Evolutionary conservation across 352 stramenopile genomes (phyloP).

Genomic region (Globisporangium cederbergense): DNA sequence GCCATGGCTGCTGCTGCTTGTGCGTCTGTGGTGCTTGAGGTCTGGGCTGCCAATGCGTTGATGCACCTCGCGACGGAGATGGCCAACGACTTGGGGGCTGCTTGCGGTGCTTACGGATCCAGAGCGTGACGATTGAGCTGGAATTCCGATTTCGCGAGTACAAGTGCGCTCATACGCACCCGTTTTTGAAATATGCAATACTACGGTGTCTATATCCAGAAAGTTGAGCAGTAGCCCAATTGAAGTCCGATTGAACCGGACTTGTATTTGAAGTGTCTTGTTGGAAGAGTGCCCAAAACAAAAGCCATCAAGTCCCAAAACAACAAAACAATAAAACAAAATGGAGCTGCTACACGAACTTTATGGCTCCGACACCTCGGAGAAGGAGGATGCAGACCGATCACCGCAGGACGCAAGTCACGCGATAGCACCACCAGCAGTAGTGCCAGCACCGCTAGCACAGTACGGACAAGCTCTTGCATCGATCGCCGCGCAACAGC

Average conservation of each 20-base stretch:
- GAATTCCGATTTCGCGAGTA: not conserved
- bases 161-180: too few species aligned
- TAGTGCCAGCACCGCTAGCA: not conserved
- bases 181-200: too few species aligned
- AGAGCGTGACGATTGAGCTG: not conserved
- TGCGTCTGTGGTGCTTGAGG: not conserved
- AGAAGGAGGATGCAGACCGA: slow-evolving; percentile 2
- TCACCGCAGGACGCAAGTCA: not conserved
- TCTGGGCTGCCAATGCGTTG: too few species aligned
- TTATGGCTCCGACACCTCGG: slow-evolving; percentile 9
- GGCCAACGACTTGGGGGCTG: not conserved
- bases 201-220: too few species aligned
- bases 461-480: not conserved
- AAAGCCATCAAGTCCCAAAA: not conserved
- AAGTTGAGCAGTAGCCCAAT: not conserved
- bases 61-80: not conserved
- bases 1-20: not conserved
- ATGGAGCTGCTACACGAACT: slow-evolving; percentile 18
- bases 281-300: not conserved
- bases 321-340: not conserved
- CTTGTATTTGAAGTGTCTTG: not conserved
- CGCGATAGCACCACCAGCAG: not conserved
- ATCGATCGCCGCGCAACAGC: not conserved
- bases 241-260: not conserved
- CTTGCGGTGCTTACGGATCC: not conserved